A percentile compares a stretch with the other conserved stretches of the same genome.
phyloP scores from a whole-genome alignment of 768 basidiomycete species.

The Lentinus brumalis region DNA sequence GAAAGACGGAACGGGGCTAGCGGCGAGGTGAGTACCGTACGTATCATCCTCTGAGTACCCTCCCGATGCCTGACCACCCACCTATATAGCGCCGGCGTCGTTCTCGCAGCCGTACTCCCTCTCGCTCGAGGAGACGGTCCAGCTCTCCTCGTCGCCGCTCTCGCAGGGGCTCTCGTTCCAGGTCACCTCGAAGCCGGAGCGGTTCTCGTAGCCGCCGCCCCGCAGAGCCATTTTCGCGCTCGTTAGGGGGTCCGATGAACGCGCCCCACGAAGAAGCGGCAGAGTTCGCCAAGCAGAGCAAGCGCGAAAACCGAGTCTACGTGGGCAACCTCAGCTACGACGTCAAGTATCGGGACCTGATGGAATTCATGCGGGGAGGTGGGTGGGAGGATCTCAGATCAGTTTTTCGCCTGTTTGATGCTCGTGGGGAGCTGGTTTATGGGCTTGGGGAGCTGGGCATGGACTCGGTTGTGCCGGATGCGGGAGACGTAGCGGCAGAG shows the following conservation, averaged over 20 bases:
- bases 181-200: constrained; percentile 59
- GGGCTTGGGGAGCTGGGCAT: not conserved
- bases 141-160: constrained; percentile 61
- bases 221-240: constrained; percentile 70
- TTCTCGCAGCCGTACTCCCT: constrained; percentile 34
- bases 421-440: not conserved
- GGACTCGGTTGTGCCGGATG: not conserved
- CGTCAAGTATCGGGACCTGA: constrained; percentile 97
- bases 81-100: constrained; percentile 44
- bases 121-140: constrained; percentile 73
- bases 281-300: constrained; percentile 94
- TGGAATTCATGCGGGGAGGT: constrained; percentile 99
- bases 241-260: constrained; percentile 87
- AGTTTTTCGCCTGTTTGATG: constrained; percentile 31
- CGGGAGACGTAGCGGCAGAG: constrained; percentile 6
- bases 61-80: constrained; percentile 6
- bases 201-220: constrained; percentile 58
- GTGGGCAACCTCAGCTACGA: constrained; percentile 99
- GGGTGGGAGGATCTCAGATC: constrained; percentile 81
- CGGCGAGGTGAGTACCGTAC: constrained; percentile 56
- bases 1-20: constrained; percentile 53
- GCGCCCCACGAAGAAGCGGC: constrained; percentile 91
- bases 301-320: constrained; percentile 97
- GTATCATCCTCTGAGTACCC: constrained; percentile 6
- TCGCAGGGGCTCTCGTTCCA: constrained; percentile 55